Base-by-base conservation (phyloP, 2,329 filamentous ascomycete genomes). In the Dactylonectria macrodidyma region DNA sequence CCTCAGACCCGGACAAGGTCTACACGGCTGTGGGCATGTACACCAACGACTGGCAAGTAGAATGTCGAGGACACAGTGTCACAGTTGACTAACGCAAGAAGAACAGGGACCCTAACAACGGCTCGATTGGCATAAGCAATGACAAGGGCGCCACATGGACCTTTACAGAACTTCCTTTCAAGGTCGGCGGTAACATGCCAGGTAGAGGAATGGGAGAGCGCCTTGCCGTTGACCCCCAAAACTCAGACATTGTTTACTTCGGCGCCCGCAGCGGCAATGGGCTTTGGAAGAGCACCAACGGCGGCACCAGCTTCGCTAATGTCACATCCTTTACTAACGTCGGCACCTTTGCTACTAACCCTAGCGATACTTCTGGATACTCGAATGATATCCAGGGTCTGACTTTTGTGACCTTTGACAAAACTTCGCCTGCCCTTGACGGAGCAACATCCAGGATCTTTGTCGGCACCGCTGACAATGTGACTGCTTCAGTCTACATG, bases 131-230 rank as follows among this genome's bases (percentile, higher is more conserved):
- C 36, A 83, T 84, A 30, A 89, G 86, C 9, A 85, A 81, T 10
- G 87, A 90, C 70, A 81, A 83, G 70, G 88, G 88, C 2, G 78
- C 77, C 2, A 89, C 87, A 1, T 90, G 87, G 85, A 72, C 79
- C 2, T 79, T 81, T 26, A 84, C 85, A 0, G 78, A 80, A 4
- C 81, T 90, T 0, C 81, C 86, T 3, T 90, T 90, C 81, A 90
- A 90, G 75, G 86, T 89, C 54, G 88, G 88, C 10, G 88, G 88
- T 0, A 90, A 90, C 74, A 89, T 89, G 87, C 88, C 88, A 9
- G 88, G 88, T 2, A 84, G 88, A 30, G 88, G 88, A 9, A 86
- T 85, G 77, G 88, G 88, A 16, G 88, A 90, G 75, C 83, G 88
- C 14, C 83, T 90, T 6, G 87, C 87, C 2, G 83, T 90, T 10